A percentile compares a stretch with the other conserved stretches of the same genome.
Conservation (phyloP, 2,329 filamentous ascomycete species). For the Aspergillus oerlinghausenensis region DNA sequence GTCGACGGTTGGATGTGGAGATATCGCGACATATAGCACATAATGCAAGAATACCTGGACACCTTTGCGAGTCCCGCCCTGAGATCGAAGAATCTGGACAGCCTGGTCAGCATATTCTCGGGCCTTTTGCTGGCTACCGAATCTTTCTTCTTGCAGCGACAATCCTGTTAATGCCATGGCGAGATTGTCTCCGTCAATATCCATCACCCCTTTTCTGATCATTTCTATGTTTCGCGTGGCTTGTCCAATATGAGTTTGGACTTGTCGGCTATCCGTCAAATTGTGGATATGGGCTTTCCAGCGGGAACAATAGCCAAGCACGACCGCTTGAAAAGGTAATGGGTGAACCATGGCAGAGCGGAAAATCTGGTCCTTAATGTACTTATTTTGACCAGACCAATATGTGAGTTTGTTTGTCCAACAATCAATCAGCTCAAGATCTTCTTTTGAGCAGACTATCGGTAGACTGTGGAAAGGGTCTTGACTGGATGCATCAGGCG, state of each 20-base stretch:
- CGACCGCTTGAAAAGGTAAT: constrained; percentile 33
- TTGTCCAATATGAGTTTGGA: constrained; percentile 25
- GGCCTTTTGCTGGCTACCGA: constrained; percentile 27
- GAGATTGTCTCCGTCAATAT: constrained; percentile 27
- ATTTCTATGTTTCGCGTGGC: constrained; percentile 26
- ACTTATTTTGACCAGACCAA: constrained; percentile 39
- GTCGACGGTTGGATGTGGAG: constrained; percentile 9
- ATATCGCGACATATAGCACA: constrained; percentile 28
- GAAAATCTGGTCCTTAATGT: constrained; percentile 35
- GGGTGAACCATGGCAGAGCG: constrained; percentile 30
- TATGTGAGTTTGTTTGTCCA: constrained; percentile 36
- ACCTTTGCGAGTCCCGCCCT: constrained; percentile 18
- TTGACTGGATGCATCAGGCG: constrained; percentile 25
- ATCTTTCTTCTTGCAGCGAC: constrained; percentile 37
- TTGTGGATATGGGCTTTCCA: constrained; percentile 29
- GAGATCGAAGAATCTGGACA: constrained; percentile 28
- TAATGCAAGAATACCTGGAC: constrained; percentile 33
- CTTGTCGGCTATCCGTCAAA: constrained; percentile 18
- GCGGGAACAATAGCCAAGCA: constrained; percentile 36
- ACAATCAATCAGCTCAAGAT: constrained; percentile 30
- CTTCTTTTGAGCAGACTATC: constrained; percentile 19
- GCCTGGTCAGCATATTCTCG: constrained; percentile 27
- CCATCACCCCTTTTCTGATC: constrained; percentile 14
- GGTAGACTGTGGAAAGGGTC: constrained; percentile 33
- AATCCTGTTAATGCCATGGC: constrained; percentile 32